A percentile compares a stretch with the other conserved stretches of the same genome.
phyloP scores from a whole-genome alignment of 148 eudicot genomes.

The Diospyros lotus region DNA sequence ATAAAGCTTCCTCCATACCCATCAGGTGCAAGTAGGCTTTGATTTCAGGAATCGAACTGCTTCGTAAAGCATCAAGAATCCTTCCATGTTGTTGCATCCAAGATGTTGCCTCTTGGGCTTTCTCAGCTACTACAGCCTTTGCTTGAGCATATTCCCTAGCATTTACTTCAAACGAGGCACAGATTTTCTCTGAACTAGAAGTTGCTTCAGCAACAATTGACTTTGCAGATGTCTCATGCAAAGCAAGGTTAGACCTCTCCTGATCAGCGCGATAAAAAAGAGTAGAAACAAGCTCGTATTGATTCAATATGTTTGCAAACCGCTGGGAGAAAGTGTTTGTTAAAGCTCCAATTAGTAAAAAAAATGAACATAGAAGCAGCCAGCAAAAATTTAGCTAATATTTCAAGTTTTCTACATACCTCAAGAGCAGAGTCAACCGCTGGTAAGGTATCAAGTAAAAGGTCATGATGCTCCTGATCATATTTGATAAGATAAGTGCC shows the following conservation, averaged over 20 bases:
- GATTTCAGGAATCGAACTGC: slow-evolving; percentile 63
- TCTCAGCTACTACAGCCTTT: slow-evolving; percentile 67
- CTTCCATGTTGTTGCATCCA: slow-evolving; percentile 95
- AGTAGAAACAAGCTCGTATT: slow-evolving; percentile 74
- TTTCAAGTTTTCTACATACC: slow-evolving; percentile 35
- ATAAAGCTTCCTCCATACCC: slow-evolving; percentile 53
- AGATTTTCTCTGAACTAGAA: slow-evolving; percentile 53
- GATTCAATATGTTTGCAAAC: slow-evolving; percentile 57
- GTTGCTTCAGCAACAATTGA: slow-evolving; percentile 78
- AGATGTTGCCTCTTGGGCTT: slow-evolving; percentile 66
- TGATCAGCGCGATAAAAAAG: slow-evolving; percentile 71
- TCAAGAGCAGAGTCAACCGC: slow-evolving; percentile 82
- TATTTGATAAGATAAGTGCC: slow-evolving; percentile 11
- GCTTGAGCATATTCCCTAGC: slow-evolving; percentile 83
- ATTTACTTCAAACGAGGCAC: slow-evolving; percentile 62
- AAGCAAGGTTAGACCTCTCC: slow-evolving; percentile 76
- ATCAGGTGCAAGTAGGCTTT: slow-evolving; percentile 44
- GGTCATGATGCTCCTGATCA: slow-evolving; percentile 93
- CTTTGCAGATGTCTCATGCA: slow-evolving; percentile 82
- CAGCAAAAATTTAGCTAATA: slow-evolving; percentile 12
- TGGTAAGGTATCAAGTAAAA: slow-evolving; percentile 67
- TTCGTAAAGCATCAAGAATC: slow-evolving; percentile 82
- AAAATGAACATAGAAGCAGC: slow-evolving; percentile 9
- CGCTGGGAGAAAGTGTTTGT: slow-evolving; percentile 41
- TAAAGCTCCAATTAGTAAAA: slow-evolving; percentile 6